Base-by-base conservation (phyloP, 768 basidiomycete genomes). In the Cystobasidium tubakii region DNA sequence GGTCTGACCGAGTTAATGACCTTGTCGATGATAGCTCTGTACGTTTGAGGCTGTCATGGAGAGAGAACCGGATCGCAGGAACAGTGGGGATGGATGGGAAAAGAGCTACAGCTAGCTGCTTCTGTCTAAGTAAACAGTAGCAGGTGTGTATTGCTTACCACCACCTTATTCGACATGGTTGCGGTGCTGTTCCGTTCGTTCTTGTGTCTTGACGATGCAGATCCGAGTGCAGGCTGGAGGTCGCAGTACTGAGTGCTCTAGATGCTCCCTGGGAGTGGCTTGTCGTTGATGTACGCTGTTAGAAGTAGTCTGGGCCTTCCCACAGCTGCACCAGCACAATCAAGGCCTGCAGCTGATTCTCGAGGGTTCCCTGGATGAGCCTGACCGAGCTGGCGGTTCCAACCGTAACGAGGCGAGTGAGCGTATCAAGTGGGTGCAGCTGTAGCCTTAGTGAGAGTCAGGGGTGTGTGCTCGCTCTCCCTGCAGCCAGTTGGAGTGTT, bases 1-100 rank as follows among this genome's bases (percentile, higher is more conserved):
- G 87, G 84, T 83, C 90, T 91, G 84, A 95, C 90, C 77, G 85
- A 84, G 36, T 83, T 82, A 78, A 98, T 89, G 77, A 98, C 77
- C 36, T 97, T 92, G 87, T 96, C 92, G 83, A 99, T 97, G 82
- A 99, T 90, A 74, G 87, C 82, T 76, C 95, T 90, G 83, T 99
- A 99, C 78, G 77, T 75, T n/a, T 73, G 69, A 19, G 79, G 78
- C 78, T 79, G 77, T 31, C 21, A 23, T 29, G 29, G n/a, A 0
- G 33, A 29, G 6, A 23, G 25, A 60, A 29, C 29, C n/a, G n/a
- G n/a, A 60, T 12, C 13, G 57, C 10, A 60, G 33, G 31, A 62
- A 53, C 19, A 43, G 9, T 17, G 39, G 34, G 55, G n/a, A n/a
- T n/a, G n/a, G n/a, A n/a, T n/a, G n/a, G 34, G 66, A 67, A 44